Percentiles rank a stretch among this genome's conserved stretches.
phyloP scores from a whole-genome alignment of 352 stramenopile genomes.

The Blastocystis sp. region DNA sequence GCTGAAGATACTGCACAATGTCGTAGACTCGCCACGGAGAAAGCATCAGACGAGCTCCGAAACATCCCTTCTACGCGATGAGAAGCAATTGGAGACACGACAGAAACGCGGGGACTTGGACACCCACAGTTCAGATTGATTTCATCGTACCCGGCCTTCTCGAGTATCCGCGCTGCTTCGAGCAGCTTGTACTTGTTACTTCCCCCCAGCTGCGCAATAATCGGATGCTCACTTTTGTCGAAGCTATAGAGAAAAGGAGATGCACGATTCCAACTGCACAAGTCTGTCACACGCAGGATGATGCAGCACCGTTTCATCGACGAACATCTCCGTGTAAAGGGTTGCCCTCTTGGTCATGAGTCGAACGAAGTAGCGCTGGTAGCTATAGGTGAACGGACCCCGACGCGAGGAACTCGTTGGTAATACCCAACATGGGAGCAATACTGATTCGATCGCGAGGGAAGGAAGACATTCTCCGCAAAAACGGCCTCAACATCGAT shows the following conservation, averaged over 20 bases:
- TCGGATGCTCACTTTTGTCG: slow-evolving; percentile 43
- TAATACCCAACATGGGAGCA: slow-evolving; percentile 58
- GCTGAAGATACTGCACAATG: slow-evolving; percentile 48
- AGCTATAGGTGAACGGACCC: background rate
- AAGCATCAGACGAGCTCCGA: slow-evolving; percentile 62
- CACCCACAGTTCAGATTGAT: slow-evolving; percentile 66
- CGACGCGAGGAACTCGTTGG: slow-evolving; percentile 1
- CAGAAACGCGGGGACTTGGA: slow-evolving; percentile 51
- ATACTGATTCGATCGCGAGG: slow-evolving; percentile 14
- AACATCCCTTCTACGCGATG: slow-evolving; percentile 17
- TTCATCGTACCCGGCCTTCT: slow-evolving; percentile 23
- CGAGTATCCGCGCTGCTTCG: slow-evolving; percentile 32
- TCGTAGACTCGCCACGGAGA: slow-evolving; percentile 34
- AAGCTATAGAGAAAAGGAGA: slow-evolving; percentile 1
- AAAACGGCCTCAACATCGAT: slow-evolving; percentile 6
- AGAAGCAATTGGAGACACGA: background rate
- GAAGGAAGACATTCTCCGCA: slow-evolving; percentile 17
- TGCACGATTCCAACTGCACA: background rate
- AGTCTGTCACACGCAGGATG: background rate
- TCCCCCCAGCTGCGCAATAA: slow-evolving; percentile 54
- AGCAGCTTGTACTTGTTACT: slow-evolving; percentile 40
- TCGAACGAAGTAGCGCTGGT: slow-evolving; percentile 45
- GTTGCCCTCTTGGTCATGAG: slow-evolving; percentile 44
- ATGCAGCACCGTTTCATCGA: slow-evolving; percentile 52
- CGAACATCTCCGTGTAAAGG: slow-evolving; percentile 60